Evolutionary conservation across 1,139 yeast genomes (phyloP).

Genomic region (Pneumocystis jirovecii): DNA sequence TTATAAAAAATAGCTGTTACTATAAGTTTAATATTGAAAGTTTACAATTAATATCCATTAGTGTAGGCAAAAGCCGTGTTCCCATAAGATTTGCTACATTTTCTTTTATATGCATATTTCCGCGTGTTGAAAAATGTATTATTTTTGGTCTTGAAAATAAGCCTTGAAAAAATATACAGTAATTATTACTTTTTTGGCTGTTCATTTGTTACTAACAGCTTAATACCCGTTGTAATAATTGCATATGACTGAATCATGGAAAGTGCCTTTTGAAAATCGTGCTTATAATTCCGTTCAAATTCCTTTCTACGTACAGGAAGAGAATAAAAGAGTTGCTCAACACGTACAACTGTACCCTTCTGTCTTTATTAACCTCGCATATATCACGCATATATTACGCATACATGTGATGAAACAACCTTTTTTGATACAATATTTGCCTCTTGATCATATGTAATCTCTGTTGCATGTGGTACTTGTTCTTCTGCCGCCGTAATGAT

Average conservation of each 20-base stretch:
- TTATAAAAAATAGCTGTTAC: background rate
- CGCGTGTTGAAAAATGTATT: conserved; percentile 15
- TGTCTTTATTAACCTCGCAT: background rate
- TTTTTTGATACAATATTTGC: conserved; percentile 36
- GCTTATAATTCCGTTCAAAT: conserved; percentile 47
- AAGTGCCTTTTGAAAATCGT: conserved; percentile 58
- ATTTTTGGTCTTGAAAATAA: conserved; percentile 5
- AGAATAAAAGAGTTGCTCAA: conserved; percentile 38
- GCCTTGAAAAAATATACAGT: background rate
- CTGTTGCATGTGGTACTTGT: conserved; percentile 43
- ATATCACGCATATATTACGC: background rate
- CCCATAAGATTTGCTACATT: conserved; percentile 62
- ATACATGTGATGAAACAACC: conserved; percentile 32
- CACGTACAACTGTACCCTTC: conserved; percentile 43
- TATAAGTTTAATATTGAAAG: conserved; percentile 1
- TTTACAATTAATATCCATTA: conserved; percentile 30
- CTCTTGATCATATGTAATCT: conserved; percentile 35
- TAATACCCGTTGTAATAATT: conserved; percentile 41
- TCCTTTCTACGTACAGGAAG: conserved; percentile 67
- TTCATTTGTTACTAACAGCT: conserved; percentile 18
- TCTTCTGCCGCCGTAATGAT: conserved; percentile 42
- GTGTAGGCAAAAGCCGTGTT: conserved; percentile 41
- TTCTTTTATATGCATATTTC: conserved; percentile 21
- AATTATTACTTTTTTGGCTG: background rate
- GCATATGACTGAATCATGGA: conserved; percentile 53